A percentile compares a stretch with the other conserved stretches of the same genome.
Evolutionary conservation across 2,329 filamentous ascomycete species (phyloP).

Genomic region (Aspergillus tamarii): DNA sequence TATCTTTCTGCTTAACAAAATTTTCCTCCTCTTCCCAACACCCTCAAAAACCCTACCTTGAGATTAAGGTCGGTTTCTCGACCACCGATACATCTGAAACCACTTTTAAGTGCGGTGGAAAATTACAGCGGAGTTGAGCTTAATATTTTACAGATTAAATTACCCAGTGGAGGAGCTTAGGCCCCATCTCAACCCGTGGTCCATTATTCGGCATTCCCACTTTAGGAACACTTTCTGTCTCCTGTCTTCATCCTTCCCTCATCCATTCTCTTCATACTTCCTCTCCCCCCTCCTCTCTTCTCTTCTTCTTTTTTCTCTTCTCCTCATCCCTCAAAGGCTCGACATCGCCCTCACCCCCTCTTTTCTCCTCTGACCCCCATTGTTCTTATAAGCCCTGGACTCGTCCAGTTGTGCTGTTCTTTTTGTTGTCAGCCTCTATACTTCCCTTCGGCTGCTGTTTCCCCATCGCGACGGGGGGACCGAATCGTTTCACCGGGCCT

Average conservation of each 20-base stretch:
- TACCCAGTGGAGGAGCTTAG: constrained; percentile 22
- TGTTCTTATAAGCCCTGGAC: constrained; percentile 21
- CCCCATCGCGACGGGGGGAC: constrained; percentile 7
- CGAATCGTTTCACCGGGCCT: constrained; percentile 12
- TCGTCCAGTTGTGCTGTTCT: constrained; percentile 22
- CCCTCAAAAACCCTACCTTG: not conserved
- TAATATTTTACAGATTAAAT: constrained; percentile 26
- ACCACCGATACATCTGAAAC: constrained; percentile 7
- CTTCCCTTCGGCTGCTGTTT: constrained; percentile 4
- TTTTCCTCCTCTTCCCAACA: not conserved
- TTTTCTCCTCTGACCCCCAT: constrained; percentile 5
- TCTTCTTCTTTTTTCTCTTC: constrained; percentile 11
- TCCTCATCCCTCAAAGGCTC: constrained; percentile 13
- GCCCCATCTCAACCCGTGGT: constrained; percentile 26
- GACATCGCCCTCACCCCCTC: constrained; percentile 8
- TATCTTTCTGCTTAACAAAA: not conserved
- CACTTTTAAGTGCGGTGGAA: not conserved
- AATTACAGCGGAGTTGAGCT: constrained; percentile 16
- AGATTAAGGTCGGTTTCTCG: not conserved
- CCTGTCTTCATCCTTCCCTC: constrained; percentile 21
- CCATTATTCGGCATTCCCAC: constrained; percentile 27
- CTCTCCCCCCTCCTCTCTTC: constrained; percentile 12
- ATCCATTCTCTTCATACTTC: constrained; percentile 18
- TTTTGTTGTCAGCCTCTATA: constrained; percentile 5
- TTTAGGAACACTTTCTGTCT: constrained; percentile 22